phyloP scores from a whole-genome alignment of 306 rosid genomes.

The Begonia fuchsioides region DNA sequence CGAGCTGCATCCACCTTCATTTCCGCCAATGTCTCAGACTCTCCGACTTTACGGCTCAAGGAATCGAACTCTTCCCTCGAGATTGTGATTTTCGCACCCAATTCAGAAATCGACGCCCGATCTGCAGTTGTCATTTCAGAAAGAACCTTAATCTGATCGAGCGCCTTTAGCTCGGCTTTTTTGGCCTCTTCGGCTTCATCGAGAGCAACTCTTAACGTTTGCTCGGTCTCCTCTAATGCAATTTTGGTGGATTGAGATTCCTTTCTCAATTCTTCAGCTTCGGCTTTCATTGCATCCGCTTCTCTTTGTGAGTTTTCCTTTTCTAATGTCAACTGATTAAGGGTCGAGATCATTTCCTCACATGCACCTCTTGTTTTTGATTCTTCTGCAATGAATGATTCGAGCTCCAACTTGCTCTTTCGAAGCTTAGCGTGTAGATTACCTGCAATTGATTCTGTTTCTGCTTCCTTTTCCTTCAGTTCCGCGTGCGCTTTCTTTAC shows the following conservation, averaged over 20 bases:
- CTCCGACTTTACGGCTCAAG: slow-evolving; percentile 70
- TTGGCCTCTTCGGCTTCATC: slow-evolving; percentile 84
- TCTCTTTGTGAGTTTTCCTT: slow-evolving; percentile 46
- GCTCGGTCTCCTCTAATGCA: slow-evolving; percentile 57
- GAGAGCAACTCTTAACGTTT: slow-evolving; percentile 46
- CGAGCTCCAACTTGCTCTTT: slow-evolving; percentile 66
- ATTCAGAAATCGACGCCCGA: slow-evolving; percentile 81
- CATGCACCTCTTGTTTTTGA: slow-evolving; percentile 64
- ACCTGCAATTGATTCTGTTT: slow-evolving; percentile 75
- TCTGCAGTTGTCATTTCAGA: slow-evolving; percentile 70
- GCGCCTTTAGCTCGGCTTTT: slow-evolving; percentile 62
- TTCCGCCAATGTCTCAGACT: slow-evolving; percentile 66
- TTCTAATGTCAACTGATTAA: slow-evolving; percentile 58
- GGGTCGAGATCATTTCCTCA: slow-evolving; percentile 62
- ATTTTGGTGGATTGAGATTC: slow-evolving; percentile 55
- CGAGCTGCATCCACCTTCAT: slow-evolving; percentile 93
- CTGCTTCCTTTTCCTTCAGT: slow-evolving; percentile 76
- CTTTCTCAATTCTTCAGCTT: slow-evolving; percentile 55
- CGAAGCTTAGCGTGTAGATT: slow-evolving; percentile 66
- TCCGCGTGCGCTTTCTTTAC: slow-evolving; percentile 74
- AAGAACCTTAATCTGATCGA: slow-evolving; percentile 59
- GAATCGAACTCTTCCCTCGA: slow-evolving; percentile 80
- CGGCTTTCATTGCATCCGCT: slow-evolving; percentile 64
- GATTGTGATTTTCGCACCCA: slow-evolving; percentile 60
- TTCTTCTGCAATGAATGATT: slow-evolving; percentile 57